Percentiles rank a stretch among this genome's conserved stretches.
Conservation (phyloP, 306 rosid species). For the Vachellia collinsii region DNA sequence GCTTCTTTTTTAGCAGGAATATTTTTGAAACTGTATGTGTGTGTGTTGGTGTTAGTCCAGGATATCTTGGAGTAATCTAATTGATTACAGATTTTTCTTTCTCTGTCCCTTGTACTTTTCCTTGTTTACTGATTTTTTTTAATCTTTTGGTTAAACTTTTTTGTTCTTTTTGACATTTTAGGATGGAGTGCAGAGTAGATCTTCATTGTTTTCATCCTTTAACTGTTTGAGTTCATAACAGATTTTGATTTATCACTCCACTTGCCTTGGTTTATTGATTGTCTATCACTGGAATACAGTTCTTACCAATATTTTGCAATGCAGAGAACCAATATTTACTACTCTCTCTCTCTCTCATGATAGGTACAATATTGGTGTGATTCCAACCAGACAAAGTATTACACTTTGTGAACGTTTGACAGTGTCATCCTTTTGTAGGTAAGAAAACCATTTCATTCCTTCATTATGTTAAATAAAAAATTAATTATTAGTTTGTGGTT, state of each 20-base stretch:
- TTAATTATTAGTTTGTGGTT: slow-evolving; percentile 7
- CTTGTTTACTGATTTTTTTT: no score
- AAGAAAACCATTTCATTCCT: slow-evolving; percentile 27
- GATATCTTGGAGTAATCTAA: no score
- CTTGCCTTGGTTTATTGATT: neutral
- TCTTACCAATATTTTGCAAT: neutral
- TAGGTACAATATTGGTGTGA: slow-evolving; percentile 88
- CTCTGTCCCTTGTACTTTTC: no score
- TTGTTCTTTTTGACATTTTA: no score
- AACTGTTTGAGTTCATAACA: neutral
- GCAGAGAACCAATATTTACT: slow-evolving; percentile 1
- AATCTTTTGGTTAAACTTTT: no score
- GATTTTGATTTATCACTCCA: neutral
- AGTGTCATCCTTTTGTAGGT: slow-evolving; percentile 91
- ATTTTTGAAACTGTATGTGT: no score
- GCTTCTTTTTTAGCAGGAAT: no score
- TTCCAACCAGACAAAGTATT: slow-evolving; percentile 84
- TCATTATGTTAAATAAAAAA: slow-evolving; percentile 22
- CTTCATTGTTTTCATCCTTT: neutral
- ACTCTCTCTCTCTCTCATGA: slow-evolving; percentile 8
- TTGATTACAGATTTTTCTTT: no score
- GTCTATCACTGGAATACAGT: neutral
- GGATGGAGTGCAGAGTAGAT: no score
- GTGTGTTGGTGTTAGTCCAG: no score
- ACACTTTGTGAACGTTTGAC: slow-evolving; percentile 70